Percentiles rank a stretch among this genome's conserved stretches.
phyloP scores from a whole-genome alignment of 2,329 filamentous ascomycete species.

The Colletotrichum somersetense region DNA sequence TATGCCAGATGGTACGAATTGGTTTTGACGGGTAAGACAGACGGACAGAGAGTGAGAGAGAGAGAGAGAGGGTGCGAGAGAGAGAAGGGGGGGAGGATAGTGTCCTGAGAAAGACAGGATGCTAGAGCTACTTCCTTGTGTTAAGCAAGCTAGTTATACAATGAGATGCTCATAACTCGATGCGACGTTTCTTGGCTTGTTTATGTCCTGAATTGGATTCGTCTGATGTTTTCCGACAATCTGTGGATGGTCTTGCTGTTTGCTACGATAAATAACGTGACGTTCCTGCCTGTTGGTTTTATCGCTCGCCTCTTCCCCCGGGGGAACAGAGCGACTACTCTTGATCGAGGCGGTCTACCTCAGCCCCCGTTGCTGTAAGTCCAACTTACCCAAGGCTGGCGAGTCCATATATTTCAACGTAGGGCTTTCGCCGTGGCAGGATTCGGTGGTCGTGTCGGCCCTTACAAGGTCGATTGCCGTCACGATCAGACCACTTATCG shows the following conservation, averaged over 20 bases:
- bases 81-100: neutral
- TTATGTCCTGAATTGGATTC: no score
- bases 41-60: neutral
- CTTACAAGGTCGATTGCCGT: neutral
- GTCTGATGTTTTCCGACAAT: neutral
- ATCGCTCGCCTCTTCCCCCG: neutral
- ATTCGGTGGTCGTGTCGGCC: no score
- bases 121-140: slow-evolving; percentile 27
- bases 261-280: neutral
- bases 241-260: neutral
- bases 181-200: neutral
- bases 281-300: neutral
- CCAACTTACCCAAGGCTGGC: no score
- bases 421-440: neutral
- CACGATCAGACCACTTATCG: neutral
- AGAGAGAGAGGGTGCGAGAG: neutral
- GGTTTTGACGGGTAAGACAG: neutral
- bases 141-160: slow-evolving; percentile 35
- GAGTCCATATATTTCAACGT: no score
- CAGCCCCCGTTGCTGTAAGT: no score
- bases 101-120: slow-evolving; percentile 8
- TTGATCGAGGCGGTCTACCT: neutral
- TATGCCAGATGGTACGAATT: neutral
- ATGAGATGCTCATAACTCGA: slow-evolving; percentile 29
- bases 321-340: neutral